Conservation (phyloP, 2,329 filamentous ascomycete genomes). For the Emmonsia crescens region DNA sequence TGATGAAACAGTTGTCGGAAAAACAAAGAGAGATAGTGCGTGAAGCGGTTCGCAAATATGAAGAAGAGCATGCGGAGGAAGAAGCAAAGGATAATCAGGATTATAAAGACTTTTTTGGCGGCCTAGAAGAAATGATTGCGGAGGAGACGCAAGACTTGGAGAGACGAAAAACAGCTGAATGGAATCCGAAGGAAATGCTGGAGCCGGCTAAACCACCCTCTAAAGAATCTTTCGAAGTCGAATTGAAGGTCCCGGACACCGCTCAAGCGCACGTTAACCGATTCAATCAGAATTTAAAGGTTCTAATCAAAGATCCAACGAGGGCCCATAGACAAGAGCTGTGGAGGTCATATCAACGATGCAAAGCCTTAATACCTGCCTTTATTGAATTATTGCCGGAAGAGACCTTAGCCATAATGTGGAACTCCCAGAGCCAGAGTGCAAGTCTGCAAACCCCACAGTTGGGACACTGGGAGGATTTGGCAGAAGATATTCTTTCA, state of each 20-base stretch:
- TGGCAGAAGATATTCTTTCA: constrained; percentile 56
- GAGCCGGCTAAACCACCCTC: constrained; percentile 13
- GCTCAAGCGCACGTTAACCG: constrained; percentile 29
- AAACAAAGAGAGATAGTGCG: constrained; percentile 32
- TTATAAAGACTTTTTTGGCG: constrained; percentile 4
- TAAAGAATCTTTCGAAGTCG: constrained; percentile 23
- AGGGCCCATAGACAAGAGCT: constrained; percentile 27
- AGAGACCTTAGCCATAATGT: constrained; percentile 54
- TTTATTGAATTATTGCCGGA: constrained; percentile 48
- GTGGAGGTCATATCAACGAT: constrained; percentile 43
- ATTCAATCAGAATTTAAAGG: constrained; percentile 30
- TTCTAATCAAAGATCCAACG: constrained; percentile 19
- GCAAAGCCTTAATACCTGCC: constrained; percentile 35
- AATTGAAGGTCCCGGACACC: constrained; percentile 23
- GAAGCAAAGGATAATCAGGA: constrained; percentile 7
- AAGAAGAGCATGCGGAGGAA: constrained; percentile 24
- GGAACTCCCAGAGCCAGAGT: constrained; percentile 44
- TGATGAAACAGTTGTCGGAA: constrained; percentile 33
- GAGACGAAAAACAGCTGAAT: constrained; percentile 8
- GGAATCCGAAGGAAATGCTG: constrained; percentile 19
- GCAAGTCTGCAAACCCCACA: constrained; percentile 38
- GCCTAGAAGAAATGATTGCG: constrained; percentile 25
- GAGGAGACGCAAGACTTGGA: constrained; percentile 18
- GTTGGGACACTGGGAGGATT: constrained; percentile 49
- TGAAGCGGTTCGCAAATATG: constrained; percentile 33